phyloP scores from a whole-genome alignment of 345 rosid genomes.

The Kernera saxatilis region DNA sequence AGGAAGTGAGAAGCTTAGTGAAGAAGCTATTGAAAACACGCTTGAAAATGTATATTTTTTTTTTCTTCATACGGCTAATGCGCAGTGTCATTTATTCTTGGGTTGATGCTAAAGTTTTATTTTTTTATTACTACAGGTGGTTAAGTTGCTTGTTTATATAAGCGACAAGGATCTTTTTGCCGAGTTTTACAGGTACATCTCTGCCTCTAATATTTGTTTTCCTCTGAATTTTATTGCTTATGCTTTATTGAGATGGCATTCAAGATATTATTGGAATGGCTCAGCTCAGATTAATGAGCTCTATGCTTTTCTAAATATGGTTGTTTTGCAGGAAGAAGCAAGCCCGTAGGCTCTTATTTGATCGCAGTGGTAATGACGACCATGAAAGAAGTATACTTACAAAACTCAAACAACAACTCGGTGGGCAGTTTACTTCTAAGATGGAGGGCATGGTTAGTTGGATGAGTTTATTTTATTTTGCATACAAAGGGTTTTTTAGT shows the following conservation, averaged over 20 bases:
- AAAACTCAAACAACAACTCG: conserved; percentile 51
- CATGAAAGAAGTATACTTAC: conserved; percentile 59
- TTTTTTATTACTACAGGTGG: conserved; percentile 24
- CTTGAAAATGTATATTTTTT: conserved; percentile 15
- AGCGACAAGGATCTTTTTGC: conserved; percentile 78
- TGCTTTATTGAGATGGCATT: background rate
- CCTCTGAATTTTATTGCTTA: background rate
- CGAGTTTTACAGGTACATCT: conserved; percentile 49
- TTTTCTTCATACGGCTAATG: background rate
- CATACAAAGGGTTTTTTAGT: background rate
- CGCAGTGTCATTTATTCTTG: background rate
- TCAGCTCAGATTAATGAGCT: background rate
- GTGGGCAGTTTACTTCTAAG: conserved; percentile 55
- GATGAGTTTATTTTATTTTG: background rate
- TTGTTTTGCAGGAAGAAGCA: conserved; percentile 46
- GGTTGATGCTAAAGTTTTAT: background rate
- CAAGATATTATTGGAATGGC: background rate
- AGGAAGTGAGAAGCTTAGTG: conserved; percentile 18
- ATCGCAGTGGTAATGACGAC: conserved; percentile 43
- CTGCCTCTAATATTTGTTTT: background rate
- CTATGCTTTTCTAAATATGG: background rate
- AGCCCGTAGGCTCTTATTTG: conserved; percentile 61
- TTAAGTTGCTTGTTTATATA: conserved; percentile 65
- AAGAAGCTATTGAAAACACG: conserved; percentile 19
- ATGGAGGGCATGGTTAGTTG: conserved; percentile 61